These are phyloP conservation scores for Tetrahymena thermophila DNA, from an alignment of 73 alveolate species.

Conservation along the genomic window DNA sequence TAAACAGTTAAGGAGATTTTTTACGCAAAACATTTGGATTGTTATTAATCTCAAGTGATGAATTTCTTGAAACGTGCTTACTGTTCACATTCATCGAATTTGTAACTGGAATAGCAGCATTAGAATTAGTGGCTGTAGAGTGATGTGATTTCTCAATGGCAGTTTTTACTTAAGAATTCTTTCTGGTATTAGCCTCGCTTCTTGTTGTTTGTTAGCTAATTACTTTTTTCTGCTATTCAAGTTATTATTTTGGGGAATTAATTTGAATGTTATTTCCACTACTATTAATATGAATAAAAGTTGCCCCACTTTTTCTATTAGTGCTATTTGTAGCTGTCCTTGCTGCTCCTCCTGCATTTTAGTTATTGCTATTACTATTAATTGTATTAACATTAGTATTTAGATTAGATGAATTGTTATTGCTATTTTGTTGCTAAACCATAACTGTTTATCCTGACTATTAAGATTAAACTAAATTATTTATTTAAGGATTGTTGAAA, in stretches of 20 bases:
- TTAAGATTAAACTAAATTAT: not conserved
- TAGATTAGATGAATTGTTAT: not conserved
- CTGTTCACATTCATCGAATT: not conserved
- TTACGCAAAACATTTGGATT: not conserved
- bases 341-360: not conserved
- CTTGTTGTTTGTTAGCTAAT: not conserved
- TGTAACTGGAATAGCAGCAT: not conserved
- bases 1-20: not conserved
- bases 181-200: not conserved
- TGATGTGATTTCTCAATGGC: not conserved
- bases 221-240: not conserved
- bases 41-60: not conserved
- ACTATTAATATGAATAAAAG: not conserved
- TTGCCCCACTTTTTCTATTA: not conserved
- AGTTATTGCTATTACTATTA: not conserved
- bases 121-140: not conserved
- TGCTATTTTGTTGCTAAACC: not conserved
- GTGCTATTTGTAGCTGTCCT: not conserved
- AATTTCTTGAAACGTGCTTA: not conserved
- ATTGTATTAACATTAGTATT: not conserved
- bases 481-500: not conserved
- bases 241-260: not conserved
- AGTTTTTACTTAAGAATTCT: not conserved
- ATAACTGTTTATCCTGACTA: not conserved
- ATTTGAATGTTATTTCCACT: not conserved